Conservation (phyloP, 106 monocot species). For the Phalaenopsis equestris region DNA sequence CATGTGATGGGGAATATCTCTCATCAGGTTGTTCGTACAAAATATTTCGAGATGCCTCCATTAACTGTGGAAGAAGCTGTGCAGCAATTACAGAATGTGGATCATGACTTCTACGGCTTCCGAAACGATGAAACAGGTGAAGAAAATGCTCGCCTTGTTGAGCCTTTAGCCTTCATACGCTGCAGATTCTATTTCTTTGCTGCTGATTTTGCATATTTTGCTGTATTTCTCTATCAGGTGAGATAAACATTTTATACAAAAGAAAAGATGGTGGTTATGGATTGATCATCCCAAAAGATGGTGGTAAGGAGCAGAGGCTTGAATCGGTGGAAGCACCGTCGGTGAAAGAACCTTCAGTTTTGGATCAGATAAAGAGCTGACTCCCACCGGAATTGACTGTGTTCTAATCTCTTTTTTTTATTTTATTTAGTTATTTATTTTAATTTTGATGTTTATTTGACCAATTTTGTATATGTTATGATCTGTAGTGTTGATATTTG, state of each 20-base stretch:
- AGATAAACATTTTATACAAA: conserved; percentile 91
- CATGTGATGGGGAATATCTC: too few species aligned
- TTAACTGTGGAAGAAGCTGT: conserved; percentile 69
- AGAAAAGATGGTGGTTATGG: conserved; percentile 89
- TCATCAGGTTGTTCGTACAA: conserved; percentile 73
- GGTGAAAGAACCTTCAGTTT: conserved; percentile 21
- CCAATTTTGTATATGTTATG: too few species aligned
- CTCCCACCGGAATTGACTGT: not conserved
- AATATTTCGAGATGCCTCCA: conserved; percentile 92
- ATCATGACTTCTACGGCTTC: conserved; percentile 92
- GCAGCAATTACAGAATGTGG: conserved; percentile 83
- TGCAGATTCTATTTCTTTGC: not conserved
- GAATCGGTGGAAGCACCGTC: conserved; percentile 9
- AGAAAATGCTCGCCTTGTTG: not conserved
- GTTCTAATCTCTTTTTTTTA: too few species aligned
- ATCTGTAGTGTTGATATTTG: not conserved
- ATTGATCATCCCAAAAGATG: conserved; percentile 71
- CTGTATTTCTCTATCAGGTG: conserved; percentile 33
- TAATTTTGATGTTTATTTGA: too few species aligned
- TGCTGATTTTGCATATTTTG: not conserved
- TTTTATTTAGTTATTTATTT: too few species aligned
- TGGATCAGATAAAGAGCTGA: conserved; percentile 7
- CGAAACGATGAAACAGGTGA: conserved; percentile 85
- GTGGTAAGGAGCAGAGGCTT: conserved; percentile 38
- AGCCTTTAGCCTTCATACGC: not conserved